These are phyloP conservation scores for Calocera viscosa DNA, from an alignment of 768 basidiomycete species.

Conservation along the genomic window DNA sequence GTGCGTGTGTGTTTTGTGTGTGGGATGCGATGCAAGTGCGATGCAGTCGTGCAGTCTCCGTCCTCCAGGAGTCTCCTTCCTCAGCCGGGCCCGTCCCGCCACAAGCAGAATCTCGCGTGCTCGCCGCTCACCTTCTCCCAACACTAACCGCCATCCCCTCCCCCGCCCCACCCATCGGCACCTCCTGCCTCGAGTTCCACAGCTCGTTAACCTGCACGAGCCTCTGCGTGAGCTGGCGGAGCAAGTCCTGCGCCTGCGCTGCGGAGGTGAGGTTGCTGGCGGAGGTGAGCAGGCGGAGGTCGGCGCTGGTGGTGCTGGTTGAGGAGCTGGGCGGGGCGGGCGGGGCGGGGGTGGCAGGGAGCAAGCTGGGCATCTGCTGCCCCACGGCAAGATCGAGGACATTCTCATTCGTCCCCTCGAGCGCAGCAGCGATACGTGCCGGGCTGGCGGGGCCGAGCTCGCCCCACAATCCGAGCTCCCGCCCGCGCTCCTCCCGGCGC, in stretches of 20 bases:
- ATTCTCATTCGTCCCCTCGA: constrained; percentile 8
- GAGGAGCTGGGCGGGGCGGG: not conserved
- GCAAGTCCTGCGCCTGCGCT: not conserved
- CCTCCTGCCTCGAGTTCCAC: not conserved
- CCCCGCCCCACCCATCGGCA: not conserved
- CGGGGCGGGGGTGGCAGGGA: not conserved
- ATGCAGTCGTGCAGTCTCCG: not conserved
- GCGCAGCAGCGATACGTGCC: not conserved
- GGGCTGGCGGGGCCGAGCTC: not conserved
- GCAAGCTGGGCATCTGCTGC: not conserved
- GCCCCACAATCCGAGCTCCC: constrained; percentile 22
- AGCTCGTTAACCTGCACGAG: constrained; percentile 8
- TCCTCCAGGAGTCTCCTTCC: not conserved
- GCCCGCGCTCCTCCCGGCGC: constrained; percentile 22
- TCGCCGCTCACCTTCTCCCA: not conserved
- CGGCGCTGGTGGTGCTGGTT: not conserved
- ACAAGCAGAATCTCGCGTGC: not conserved
- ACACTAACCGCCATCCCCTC: not conserved
- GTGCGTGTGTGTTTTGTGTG: too few relatives aligned
- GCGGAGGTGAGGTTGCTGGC: not conserved
- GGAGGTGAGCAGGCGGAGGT: not conserved
- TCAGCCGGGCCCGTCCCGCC: not conserved
- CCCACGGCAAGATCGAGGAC: not conserved
- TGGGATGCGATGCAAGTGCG: not conserved
- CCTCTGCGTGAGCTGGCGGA: constrained; percentile 2